phyloP scores from a whole-genome alignment of 768 basidiomycete genomes.

The Sarcomyxa edulis region DNA sequence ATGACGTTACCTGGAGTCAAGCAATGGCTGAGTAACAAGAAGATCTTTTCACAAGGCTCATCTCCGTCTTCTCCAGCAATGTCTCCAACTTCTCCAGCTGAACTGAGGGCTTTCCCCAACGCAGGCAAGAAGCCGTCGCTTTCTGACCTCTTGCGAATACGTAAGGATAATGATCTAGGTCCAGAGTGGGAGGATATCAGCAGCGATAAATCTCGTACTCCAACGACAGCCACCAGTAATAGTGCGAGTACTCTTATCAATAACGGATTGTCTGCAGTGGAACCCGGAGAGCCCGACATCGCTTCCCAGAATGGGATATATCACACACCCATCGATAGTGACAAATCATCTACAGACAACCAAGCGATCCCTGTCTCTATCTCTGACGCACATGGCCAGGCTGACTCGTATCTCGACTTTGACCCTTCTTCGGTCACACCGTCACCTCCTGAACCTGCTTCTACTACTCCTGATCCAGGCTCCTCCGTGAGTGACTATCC shows the following conservation, averaged over 20 bases:
- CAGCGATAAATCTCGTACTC: constrained; percentile 20
- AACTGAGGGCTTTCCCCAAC: constrained; percentile 27
- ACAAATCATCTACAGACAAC: constrained; percentile 25
- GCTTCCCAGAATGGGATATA: constrained; percentile 8
- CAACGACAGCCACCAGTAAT: constrained; percentile 46
- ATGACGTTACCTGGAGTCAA: constrained; percentile 75
- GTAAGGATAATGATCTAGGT: constrained; percentile 48
- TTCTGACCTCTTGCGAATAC: constrained; percentile 54
- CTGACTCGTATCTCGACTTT: constrained; percentile 19
- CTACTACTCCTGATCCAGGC: constrained; percentile 73
- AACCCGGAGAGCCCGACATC: constrained; percentile 10
- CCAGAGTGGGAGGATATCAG: constrained; percentile 65
- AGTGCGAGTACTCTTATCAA: constrained; percentile 29
- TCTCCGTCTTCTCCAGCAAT: constrained; percentile 30
- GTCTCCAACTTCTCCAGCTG: constrained; percentile 20
- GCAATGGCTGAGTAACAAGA: constrained; percentile 69
- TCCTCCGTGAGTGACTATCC: constrained; percentile 73
- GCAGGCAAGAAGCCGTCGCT: constrained; percentile 57
- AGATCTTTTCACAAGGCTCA: constrained; percentile 42
- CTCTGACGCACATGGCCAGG: constrained; percentile 26
- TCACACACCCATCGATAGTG: constrained; percentile 14
- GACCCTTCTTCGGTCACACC: constrained; percentile 34
- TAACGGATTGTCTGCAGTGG: constrained; percentile 11
- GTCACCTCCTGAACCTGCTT: constrained; percentile 50
- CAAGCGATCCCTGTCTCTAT: constrained; percentile 38